Percentiles rank a stretch among this genome's conserved stretches.
These are phyloP conservation scores for Yarrowia divulgata DNA, from an alignment of 805 yeast species.

Conservation along the genomic window DNA sequence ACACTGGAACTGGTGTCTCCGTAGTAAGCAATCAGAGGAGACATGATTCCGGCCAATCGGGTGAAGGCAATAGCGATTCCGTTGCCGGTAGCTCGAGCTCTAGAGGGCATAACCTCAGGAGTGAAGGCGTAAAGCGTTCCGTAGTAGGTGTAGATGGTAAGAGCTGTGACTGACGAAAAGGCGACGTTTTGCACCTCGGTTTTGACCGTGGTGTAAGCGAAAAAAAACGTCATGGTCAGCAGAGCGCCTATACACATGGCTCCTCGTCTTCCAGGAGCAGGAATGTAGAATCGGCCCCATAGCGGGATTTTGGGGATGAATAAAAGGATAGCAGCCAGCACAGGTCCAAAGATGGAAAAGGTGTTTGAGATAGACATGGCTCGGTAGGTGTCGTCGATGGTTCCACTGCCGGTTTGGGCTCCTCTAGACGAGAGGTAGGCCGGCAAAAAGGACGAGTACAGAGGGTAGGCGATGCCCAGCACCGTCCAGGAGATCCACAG, in stretches of 20 bases:
- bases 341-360: slow-evolving; percentile 61
- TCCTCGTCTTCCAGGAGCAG: slow-evolving; percentile 58
- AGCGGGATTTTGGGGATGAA: slow-evolving; percentile 23
- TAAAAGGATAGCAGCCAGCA: slow-evolving; percentile 15
- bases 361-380: slow-evolving; percentile 55
- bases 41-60: slow-evolving; percentile 57
- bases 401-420: slow-evolving; percentile 49
- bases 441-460: slow-evolving; percentile 43
- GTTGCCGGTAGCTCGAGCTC: slow-evolving; percentile 64
- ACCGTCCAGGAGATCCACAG: slow-evolving; percentile 59
- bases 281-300: slow-evolving; percentile 47
- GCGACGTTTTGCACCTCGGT: slow-evolving; percentile 63
- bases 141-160: slow-evolving; percentile 59
- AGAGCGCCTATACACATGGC: slow-evolving; percentile 61
- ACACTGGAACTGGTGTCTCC: slow-evolving; percentile 58
- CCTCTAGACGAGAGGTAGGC: slow-evolving; percentile 57
- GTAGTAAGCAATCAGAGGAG: slow-evolving; percentile 58
- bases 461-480: slow-evolving; percentile 64
- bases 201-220: slow-evolving; percentile 68
- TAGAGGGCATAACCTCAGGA: slow-evolving; percentile 66
- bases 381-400: slow-evolving; percentile 45
- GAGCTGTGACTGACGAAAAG: slow-evolving; percentile 58
- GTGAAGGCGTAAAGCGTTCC: slow-evolving; percentile 70
- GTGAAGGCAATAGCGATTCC: slow-evolving; percentile 65
- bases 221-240: slow-evolving; percentile 63